These are phyloP conservation scores for Podila verticillata DNA, from an alignment of 192 early-diverging fungal species.

Conservation along the genomic window DNA sequence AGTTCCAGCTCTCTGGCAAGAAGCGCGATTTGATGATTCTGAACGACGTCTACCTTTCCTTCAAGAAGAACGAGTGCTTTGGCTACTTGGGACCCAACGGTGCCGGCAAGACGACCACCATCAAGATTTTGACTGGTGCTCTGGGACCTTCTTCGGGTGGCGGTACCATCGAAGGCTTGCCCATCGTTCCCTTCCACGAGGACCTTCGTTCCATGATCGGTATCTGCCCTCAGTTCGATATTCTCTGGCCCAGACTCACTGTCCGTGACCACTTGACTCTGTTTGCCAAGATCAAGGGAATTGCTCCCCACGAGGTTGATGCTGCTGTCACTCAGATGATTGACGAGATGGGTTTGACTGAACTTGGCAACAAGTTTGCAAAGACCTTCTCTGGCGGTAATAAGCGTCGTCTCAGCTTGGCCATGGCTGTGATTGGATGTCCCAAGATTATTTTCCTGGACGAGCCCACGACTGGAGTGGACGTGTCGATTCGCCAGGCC, in stretches of 20 bases:
- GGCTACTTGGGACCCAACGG: conserved; percentile 70
- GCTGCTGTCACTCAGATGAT: conserved; percentile 33
- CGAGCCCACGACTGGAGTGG: conserved; percentile 85
- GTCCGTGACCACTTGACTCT: conserved; percentile 54
- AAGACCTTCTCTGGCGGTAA: conserved; percentile 72
- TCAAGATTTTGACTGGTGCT: conserved; percentile 53
- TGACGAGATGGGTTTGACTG: conserved; percentile 43
- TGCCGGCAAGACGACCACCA: conserved; percentile 64
- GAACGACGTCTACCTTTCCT: conserved; percentile 54
- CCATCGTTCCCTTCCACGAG: conserved; percentile 42
- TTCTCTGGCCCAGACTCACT: conserved; percentile 49
- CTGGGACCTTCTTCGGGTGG: conserved; percentile 44
- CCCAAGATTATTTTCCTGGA: conserved; percentile 85
- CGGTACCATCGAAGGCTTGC: conserved; percentile 37
- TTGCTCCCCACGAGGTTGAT: conserved; percentile 26
- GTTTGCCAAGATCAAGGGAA: conserved; percentile 54
- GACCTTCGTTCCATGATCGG: conserved; percentile 53
- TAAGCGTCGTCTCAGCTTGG: conserved; percentile 69
- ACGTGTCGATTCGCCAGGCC: conserved; percentile 60
- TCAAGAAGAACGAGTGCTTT: conserved; percentile 59
- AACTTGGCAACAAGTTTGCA: conserved; percentile 30
- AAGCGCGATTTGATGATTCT: conserved; percentile 43
- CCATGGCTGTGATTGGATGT: conserved; percentile 66
- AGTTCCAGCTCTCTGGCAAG: conserved; percentile 21
- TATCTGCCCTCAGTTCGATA: conserved; percentile 56